Evolutionary conservation across 2,329 filamentous ascomycete species (phyloP).

Genomic region (Talaromyces funiculosus): DNA sequence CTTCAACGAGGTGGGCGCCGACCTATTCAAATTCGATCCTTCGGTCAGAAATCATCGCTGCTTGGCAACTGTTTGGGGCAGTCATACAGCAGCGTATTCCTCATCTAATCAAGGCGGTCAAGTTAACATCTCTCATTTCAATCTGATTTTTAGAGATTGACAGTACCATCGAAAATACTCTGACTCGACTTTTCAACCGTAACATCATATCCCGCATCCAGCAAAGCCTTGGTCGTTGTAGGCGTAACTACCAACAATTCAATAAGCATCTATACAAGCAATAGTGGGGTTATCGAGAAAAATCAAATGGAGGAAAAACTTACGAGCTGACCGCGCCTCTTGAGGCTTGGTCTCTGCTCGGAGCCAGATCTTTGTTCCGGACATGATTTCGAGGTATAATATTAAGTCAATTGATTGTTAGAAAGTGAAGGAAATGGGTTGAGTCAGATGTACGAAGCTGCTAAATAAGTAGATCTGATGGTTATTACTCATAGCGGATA

Average conservation of each 20-base stretch:
- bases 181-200: constrained; percentile 62
- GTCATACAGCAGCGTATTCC: constrained; percentile 14
- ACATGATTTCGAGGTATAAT: constrained; percentile 21
- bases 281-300: neutral
- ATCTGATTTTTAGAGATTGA: neutral
- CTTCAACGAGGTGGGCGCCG: constrained; percentile 60
- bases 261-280: neutral
- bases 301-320: constrained; percentile 17
- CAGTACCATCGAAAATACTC: constrained; percentile 53
- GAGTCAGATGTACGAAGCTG: neutral
- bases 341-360: constrained; percentile 56
- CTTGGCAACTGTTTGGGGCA: no score
- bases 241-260: constrained; percentile 36
- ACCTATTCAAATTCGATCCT: constrained; percentile 34
- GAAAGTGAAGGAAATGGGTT: neutral
- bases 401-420: constrained; percentile 6
- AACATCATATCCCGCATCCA: constrained; percentile 64
- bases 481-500: constrained; percentile 15
- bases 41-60: no score
- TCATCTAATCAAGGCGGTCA: constrained; percentile 2
- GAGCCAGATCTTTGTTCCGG: constrained; percentile 46
- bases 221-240: constrained; percentile 54
- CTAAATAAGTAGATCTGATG: neutral
- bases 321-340: constrained; percentile 50
- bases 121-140: neutral